Base-by-base conservation (phyloP, 2,329 filamentous ascomycete genomes). In the Aureobasidium sp. region DNA sequence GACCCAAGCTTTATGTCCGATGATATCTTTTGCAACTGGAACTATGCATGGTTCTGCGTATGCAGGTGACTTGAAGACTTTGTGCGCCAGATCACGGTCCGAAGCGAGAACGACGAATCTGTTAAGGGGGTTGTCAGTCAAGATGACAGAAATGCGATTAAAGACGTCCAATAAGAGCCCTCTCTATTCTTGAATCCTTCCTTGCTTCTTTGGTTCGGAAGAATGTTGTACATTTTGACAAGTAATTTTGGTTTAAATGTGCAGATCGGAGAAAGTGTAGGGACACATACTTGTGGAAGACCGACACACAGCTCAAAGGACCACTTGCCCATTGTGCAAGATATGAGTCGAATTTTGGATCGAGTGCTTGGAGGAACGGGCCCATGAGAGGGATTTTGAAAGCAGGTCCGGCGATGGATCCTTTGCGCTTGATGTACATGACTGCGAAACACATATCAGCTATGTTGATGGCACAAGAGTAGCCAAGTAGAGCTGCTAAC, bases 71-170 rank as follows among this genome's bases (percentile, higher is more conserved):
- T 59, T 63, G 37, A 63, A 63, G 17, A 60, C 48, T 37, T 60
- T 60, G 69, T 93, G 89, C 63, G 93, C 89, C 84, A 97, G 90
- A 72, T 97, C 94, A 71, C 93, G 90, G 59, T 88, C 92, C n/a
- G 92, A 95, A 34, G 92, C 92, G 73, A 97, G 96, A 63, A 97
- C 91, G 66, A 97, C 93, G 75, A 97, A 97, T 34, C 59, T 62
- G n/a, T 9, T 5, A 6, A 20, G 9, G 9, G 3, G 12, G 2
- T 50, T 15, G 7, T 50, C 3, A 34, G 47, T 50, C 32, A 32
- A 17, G 15, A 8, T 3, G n/a, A 1, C 13, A n/a, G 27, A 48
- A 7, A 17, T 5, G 32, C 1, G 20, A 20, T 20, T 20, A 20
- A 20, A 20, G 20, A 20, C 20, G 20, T 20, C 20, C 20, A 20